Percentiles rank a stretch among this genome's conserved stretches.
phyloP scores from a whole-genome alignment of 202 grass and related monocot genomes.

The Zoysia matrella region DNA sequence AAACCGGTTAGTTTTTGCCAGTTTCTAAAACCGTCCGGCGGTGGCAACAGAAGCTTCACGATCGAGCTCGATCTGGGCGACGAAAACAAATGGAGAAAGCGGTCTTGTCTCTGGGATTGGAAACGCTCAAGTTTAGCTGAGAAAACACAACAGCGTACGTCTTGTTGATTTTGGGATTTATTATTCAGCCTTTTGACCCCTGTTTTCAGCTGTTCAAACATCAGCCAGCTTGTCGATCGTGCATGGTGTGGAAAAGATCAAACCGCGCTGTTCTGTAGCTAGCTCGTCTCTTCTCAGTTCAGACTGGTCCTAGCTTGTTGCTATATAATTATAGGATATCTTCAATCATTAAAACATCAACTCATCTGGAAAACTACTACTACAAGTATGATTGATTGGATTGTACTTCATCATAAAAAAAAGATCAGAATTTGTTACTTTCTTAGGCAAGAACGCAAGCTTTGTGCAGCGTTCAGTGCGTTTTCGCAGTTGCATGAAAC shows the following conservation, averaged over 20 bases:
- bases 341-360: not conserved
- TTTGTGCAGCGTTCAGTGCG: slow-evolving; percentile 3
- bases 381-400: not conserved
- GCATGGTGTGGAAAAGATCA: slow-evolving; percentile 7
- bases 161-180: not conserved
- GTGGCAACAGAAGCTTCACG: slow-evolving; percentile 26
- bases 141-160: not conserved
- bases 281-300: not conserved
- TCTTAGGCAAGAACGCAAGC: not conserved
- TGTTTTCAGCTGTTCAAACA: slow-evolving; percentile 47
- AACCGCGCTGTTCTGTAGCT: not conserved
- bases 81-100: not conserved
- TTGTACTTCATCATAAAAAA: slow-evolving; percentile 3
- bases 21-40: not conserved
- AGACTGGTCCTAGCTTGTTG: not conserved
- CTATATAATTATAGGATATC: not conserved
- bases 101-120: not conserved
- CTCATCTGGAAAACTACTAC: not conserved
- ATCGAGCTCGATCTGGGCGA: not conserved
- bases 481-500: not conserved
- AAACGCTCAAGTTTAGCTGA: not conserved
- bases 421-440: not conserved
- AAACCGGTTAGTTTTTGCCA: no score
- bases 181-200: slow-evolving; percentile 35
- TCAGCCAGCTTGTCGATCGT: not conserved